Evolutionary conservation across 805 yeast genomes (phyloP).

Genomic region (Debaryomyces hansenii): DNA sequence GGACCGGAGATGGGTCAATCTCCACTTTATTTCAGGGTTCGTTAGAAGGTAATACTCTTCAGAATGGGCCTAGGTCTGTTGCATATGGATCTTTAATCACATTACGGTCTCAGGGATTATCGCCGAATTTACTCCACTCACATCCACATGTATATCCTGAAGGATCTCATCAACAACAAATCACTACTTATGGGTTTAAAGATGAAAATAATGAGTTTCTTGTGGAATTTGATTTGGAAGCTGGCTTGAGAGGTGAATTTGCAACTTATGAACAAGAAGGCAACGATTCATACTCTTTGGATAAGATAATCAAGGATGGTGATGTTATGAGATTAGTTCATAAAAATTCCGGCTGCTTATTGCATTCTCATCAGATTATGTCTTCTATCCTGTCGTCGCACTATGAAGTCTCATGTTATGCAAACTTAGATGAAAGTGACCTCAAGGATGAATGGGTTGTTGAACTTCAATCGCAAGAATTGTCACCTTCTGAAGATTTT

Average conservation of each 20-base stretch:
- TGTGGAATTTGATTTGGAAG: conserved; percentile 59
- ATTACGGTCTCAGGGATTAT: conserved; percentile 66
- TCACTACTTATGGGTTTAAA: conserved; percentile 88
- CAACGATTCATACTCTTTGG: conserved; percentile 5
- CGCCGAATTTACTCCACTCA: conserved; percentile 81
- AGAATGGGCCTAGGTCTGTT: conserved; percentile 65
- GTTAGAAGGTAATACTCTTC: conserved; percentile 64
- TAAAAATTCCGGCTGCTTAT: conserved; percentile 63
- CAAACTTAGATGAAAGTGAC: conserved; percentile 71
- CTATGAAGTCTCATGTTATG: conserved; percentile 89
- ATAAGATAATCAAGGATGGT: conserved; percentile 51
- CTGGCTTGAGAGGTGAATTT: conserved; percentile 24
- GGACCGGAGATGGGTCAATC: conserved; percentile 92
- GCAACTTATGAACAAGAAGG: conserved; percentile 31
- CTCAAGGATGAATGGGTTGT: conserved; percentile 86
- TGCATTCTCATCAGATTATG: conserved; percentile 79
- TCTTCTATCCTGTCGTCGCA: conserved; percentile 69
- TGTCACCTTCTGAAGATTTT: conserved; percentile 40
- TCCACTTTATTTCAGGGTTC: conserved; percentile 89
- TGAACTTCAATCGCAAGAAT: conserved; percentile 69
- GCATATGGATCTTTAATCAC: conserved; percentile 65
- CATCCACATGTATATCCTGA: conserved; percentile 84
- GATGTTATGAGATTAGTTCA: conserved; percentile 73
- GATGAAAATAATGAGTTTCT: conserved; percentile 85
- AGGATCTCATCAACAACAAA: conserved; percentile 92